Base-by-base conservation (phyloP, 352 stramenopile genomes). In the Globisporangium paroecandrum region DNA sequence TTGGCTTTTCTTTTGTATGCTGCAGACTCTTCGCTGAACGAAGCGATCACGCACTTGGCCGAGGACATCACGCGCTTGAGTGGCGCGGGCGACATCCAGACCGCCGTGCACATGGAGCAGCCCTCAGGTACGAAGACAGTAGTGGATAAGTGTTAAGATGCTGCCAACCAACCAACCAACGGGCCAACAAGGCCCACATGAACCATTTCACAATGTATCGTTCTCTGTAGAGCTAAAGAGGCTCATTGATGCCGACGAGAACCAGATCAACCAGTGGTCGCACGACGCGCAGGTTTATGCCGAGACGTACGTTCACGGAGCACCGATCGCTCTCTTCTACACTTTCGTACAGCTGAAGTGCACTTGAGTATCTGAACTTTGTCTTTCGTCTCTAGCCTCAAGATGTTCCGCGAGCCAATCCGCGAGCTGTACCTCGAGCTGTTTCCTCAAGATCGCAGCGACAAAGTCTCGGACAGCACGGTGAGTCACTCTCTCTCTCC, bases 1-100 rank as follows among this genome's bases (percentile, higher is more conserved):
- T 56, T 4, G 18, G 43, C 47, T 55, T 29, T 27, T 27, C 5
- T 27, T 10, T 20, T 61, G 7, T 24, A 25, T n/a, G 24, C 59
- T 53, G 12, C 49, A 90, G 82, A 90, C 41, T 65, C 69, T 20
- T 64, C 82, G 6, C 27, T 88, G 9, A 82, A 75, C 12, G 73
- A 88, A 43, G 73, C 72, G 4, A 82, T 88, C 51, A 55, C 68
- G 9, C 73, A 82, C n/a, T 66, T 90, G 24, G 77, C 77, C 24
- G 77, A 88, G 36, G 80, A 89, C 55, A 89, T 89, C 46, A 77
- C 75, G 4, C 70, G 76, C 1, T 69, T 89, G 13, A 89, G 76
- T 53, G 82, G 78, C 7, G 72, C 73, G 6, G 76, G 69, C n/a
- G 78, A 89, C 36, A 69, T 75, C 56, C 71, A 79, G 7, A 63